These are phyloP conservation scores for Cercospora beticola DNA, from an alignment of 2,329 filamentous ascomycete species.

Conservation along the genomic window DNA sequence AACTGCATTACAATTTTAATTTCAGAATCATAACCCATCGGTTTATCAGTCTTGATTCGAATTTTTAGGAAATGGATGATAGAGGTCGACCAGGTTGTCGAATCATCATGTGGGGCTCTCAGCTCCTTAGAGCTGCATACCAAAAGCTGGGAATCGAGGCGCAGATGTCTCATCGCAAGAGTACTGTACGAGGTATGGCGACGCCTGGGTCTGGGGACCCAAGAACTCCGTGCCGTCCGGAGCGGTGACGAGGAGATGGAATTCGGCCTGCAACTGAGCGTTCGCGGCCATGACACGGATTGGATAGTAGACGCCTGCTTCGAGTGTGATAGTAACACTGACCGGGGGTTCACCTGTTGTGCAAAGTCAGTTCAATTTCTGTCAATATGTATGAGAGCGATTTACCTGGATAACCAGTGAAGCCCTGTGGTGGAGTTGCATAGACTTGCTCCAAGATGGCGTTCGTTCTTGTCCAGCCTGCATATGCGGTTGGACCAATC, in stretches of 20 bases:
- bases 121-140: background rate
- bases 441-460: slow-evolving; percentile 18
- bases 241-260: background rate
- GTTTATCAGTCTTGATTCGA: background rate
- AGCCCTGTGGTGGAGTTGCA: background rate
- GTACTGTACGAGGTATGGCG: slow-evolving; percentile 5
- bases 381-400: background rate
- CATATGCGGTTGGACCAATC: slow-evolving; percentile 28
- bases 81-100: background rate
- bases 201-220: background rate
- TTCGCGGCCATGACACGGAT: background rate
- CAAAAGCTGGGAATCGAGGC: background rate
- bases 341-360: background rate
- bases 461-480: slow-evolving; percentile 25
- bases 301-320: background rate
- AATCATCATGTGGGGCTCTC: background rate
- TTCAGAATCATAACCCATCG: background rate
- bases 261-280: background rate
- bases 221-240: background rate
- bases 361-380: background rate
- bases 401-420: background rate
- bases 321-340: background rate
- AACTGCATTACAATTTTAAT: background rate
- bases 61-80: background rate
- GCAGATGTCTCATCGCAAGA: slow-evolving; percentile 5